Percentiles rank a stretch among this genome's conserved stretches.
Evolutionary conservation across 768 basidiomycete species (phyloP).

Genomic region (Termitomyces bulborhizus): DNA sequence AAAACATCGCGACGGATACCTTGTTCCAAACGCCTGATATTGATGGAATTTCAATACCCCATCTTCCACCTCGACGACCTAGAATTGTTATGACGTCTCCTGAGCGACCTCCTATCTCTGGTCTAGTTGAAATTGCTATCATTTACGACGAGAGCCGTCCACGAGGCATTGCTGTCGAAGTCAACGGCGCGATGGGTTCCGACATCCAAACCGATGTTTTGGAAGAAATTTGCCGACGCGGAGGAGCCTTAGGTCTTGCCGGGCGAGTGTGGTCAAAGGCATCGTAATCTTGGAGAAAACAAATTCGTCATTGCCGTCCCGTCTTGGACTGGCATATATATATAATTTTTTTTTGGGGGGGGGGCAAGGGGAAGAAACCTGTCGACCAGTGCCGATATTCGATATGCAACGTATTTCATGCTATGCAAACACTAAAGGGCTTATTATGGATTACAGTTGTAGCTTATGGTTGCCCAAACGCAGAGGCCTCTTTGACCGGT

Average conservation of each 20-base stretch:
- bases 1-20: constrained; percentile 26
- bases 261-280: constrained; percentile 58
- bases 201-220: constrained; percentile 49
- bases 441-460: background rate
- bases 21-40: constrained; percentile 38
- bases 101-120: constrained; percentile 56
- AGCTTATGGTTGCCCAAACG: background rate
- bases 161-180: constrained; percentile 50
- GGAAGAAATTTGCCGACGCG: constrained; percentile 69
- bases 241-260: constrained; percentile 62
- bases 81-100: constrained; percentile 64
- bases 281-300: constrained; percentile 10
- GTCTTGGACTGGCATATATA: no score
- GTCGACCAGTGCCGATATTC: background rate
- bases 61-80: constrained; percentile 33
- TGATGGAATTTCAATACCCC: constrained; percentile 29
- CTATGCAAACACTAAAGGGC: background rate
- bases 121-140: constrained; percentile 60
- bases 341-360: no score
- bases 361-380: no score
- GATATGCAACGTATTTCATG: background rate
- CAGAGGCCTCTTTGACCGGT: background rate
- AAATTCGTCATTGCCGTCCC: background rate
- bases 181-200: constrained; percentile 52
- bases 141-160: constrained; percentile 51